A percentile compares a stretch with the other conserved stretches of the same genome.
Evolutionary conservation across 2,329 filamentous ascomycete species (phyloP).

Genomic region (Eutypa lata): DNA sequence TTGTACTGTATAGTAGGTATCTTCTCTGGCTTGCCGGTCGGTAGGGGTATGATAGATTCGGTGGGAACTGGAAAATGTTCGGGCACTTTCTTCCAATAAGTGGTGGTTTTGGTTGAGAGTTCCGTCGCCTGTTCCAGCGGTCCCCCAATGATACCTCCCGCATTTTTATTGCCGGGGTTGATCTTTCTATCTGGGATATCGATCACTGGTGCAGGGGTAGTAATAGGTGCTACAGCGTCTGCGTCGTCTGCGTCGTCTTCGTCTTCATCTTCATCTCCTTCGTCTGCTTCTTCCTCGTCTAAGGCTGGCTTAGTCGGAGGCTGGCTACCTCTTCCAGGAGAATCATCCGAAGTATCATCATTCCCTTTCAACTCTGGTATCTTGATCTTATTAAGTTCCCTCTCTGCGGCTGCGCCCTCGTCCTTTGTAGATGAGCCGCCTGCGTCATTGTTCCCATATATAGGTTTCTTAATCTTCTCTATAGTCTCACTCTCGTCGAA

Average conservation of each 20-base stretch:
- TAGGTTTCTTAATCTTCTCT: neutral
- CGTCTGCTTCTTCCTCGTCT: conserved; percentile 9
- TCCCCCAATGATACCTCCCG: conserved; percentile 13
- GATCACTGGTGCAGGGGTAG: conserved; percentile 20
- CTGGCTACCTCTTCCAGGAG: conserved; percentile 20
- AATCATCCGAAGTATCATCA: conserved; percentile 22
- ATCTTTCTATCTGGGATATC: conserved; percentile 28
- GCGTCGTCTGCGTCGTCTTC: conserved; percentile 21
- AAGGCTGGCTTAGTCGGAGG: conserved; percentile 4
- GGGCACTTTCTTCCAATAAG: conserved; percentile 71
- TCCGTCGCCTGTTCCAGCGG: conserved; percentile 16
- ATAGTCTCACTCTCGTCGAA: conserved; percentile 3
- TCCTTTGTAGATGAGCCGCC: neutral
- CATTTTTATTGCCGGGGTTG: conserved; percentile 22
- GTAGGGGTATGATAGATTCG: conserved; percentile 70
- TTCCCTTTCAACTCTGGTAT: conserved; percentile 27
- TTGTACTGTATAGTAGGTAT: conserved; percentile 75
- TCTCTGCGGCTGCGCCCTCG: neutral
- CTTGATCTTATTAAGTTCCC: conserved; percentile 12
- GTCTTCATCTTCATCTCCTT: conserved; percentile 18
- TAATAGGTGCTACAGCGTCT: conserved; percentile 2
- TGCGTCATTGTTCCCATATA: neutral
- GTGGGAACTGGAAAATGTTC: conserved; percentile 76
- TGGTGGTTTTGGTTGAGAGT: conserved; percentile 23
- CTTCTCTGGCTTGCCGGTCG: conserved; percentile 63